Base-by-base conservation (phyloP, 495 filamentous ascomycete species). In the Trichoderma asperelloides region DNA sequence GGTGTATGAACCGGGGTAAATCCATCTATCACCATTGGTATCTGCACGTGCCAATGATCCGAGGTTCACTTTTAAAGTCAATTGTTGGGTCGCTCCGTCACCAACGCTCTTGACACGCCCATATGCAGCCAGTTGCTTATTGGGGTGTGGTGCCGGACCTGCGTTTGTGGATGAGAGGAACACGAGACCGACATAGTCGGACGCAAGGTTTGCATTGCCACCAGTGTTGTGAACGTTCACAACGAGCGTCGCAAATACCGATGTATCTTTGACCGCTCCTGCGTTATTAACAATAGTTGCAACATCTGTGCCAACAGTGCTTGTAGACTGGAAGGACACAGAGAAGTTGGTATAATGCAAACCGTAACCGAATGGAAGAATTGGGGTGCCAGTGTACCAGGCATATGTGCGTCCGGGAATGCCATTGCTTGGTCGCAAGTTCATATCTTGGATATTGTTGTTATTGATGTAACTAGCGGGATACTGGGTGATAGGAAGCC, bases 1-100 rank as follows among this genome's bases (percentile, higher is more conserved):
- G 23, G 78, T 80, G 71, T 92, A 91, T 0, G 74, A 78, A 2
- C 89, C 89, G 0, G 89, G 88, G 71, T 88, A 91, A 43, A 92
- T 66, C 25, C 88, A 76, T 27, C 78, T 79, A 70, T 89, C 84
- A 1, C 89, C 89, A 5, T 68, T 70, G 39, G 79, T 80, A 69
- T 90, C 84, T 0, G 81, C 79, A 5, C 89, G 77, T 1, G 86
- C 84, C 23, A 91, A 69, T 47, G 78, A 81, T 18, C 84, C 88
- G 33, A 90, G 71, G 18, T 80, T 86, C 64, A 89, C 70, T 2
- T 78, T 76, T 57, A 91, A 70, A 8, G 64, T 71, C 21, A 81
- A 78, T 0, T 68, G 77, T 51, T 69, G 68, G 0, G 74, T 75
- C 9, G 72, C 63, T 0, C 80, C 80, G 0, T 81, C 72, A 33